These are phyloP conservation scores for Fusarium sp. DNA, from an alignment of 2,329 filamentous ascomycete species.

Conservation along the genomic window DNA sequence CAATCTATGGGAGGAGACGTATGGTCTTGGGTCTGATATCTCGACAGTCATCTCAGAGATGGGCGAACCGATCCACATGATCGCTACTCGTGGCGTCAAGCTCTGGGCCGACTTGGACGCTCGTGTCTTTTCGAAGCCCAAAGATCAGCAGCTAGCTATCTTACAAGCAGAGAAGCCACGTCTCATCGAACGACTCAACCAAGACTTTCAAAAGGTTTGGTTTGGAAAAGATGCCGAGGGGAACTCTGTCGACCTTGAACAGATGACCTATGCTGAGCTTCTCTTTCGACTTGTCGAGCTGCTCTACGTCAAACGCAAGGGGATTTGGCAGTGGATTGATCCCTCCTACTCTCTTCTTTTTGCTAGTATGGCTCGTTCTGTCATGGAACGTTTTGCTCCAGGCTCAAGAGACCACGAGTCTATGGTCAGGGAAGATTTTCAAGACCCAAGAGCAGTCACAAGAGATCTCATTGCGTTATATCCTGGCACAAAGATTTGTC, in stretches of 20 bases:
- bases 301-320: constrained; percentile 18
- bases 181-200: constrained; percentile 57
- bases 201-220: constrained; percentile 59
- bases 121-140: constrained; percentile 43
- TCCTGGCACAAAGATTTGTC: too few species aligned
- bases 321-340: not conserved
- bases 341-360: not conserved
- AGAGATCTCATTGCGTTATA: too few species aligned
- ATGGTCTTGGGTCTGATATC: constrained; percentile 39
- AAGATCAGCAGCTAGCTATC: constrained; percentile 23
- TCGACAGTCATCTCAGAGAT: constrained; percentile 47
- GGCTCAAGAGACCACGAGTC: too few species aligned
- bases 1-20: not conserved
- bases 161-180: constrained; percentile 54
- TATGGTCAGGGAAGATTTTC: too few species aligned
- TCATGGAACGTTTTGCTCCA: too few species aligned
- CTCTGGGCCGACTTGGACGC: constrained; percentile 52
- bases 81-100: constrained; percentile 50
- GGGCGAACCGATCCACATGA: constrained; percentile 52
- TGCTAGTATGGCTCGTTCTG: not conserved
- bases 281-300: constrained; percentile 50
- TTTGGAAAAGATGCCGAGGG: constrained; percentile 49
- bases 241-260: not conserved
- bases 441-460: too few species aligned
- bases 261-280: constrained; percentile 34